Base-by-base conservation (phyloP, 345 rosid species). In the Salix dunnii region DNA sequence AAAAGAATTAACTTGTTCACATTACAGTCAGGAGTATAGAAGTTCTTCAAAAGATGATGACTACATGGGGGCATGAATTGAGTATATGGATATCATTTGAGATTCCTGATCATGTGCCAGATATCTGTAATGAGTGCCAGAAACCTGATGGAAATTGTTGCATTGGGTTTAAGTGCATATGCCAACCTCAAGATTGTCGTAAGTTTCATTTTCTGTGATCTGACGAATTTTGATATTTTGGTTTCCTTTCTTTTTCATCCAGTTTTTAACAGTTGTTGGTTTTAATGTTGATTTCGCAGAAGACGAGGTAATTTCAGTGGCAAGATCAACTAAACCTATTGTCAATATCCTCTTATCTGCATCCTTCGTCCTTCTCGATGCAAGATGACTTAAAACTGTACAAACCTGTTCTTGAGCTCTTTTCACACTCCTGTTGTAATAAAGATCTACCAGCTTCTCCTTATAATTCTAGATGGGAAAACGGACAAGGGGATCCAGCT, bases 151-250 rank as follows among this genome's bases (percentile, higher is more conserved):
- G 94, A 36, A 88, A 83, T 60, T 90, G 97, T 65, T 93, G 93
- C 13, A 85, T 80, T 76, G 97, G 88, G 74, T 72, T 86, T 64
- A 85, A 73, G 76, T 92, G 97, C 82, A 73, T 90, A 9, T 92
- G 97, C 78, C 93, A 92, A 70, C 84, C 92, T 31, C 79, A 82
- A 76, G 76, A 90, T 64, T 90, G 94, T 77, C 90, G 94, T 90
- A 82, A 90, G 91, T 79, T 38, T 27, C 12, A 21, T 20, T 10
- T 6, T 10, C 16, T 21, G 7, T 63, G 7, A 71, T 73, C 31
- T 30, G 35, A n/a, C 16, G 30, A 31, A 7, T 3, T 9, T 64
- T 9, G 28, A 2, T 21, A 14, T 16, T 12, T 72, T 64, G 33
- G n/a, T 28, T 28, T 28, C 30, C 48, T 53, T 31, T 64, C 35